These are phyloP conservation scores for Clarireedia homoeocarpa DNA, from an alignment of 2,329 filamentous ascomycete genomes.

Conservation along the genomic window DNA sequence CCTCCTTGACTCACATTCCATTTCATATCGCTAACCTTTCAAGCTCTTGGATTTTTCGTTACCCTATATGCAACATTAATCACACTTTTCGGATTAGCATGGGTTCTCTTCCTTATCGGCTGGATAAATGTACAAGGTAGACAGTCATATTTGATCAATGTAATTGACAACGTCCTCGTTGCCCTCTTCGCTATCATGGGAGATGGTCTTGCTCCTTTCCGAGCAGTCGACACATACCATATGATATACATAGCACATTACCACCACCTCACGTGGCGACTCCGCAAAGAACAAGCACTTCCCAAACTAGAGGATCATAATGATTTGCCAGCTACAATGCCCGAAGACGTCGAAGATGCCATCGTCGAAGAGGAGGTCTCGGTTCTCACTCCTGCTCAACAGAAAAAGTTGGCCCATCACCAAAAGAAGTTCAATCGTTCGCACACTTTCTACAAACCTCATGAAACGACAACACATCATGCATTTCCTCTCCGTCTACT, in stretches of 20 bases:
- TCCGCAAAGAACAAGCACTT: constrained; percentile 47
- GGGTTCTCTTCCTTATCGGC: constrained; percentile 86
- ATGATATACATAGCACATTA: constrained; percentile 60
- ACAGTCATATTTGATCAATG: constrained; percentile 61
- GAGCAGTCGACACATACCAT: constrained; percentile 76
- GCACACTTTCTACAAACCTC: constrained; percentile 83
- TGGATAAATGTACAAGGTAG: constrained; percentile 77
- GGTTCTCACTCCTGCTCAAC: constrained; percentile 58
- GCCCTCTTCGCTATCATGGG: constrained; percentile 65
- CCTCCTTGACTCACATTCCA: neutral
- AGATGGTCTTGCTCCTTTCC: constrained; percentile 65
- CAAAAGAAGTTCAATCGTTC: constrained; percentile 73
- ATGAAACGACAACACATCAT: constrained; percentile 75
- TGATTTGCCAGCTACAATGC: constrained; percentile 41
- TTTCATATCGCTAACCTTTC: constrained; percentile 12
- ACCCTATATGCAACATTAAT: constrained; percentile 78
- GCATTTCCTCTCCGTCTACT: constrained; percentile 71
- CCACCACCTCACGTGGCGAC: constrained; percentile 52
- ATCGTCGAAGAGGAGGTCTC: constrained; percentile 40
- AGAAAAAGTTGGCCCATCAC: constrained; percentile 65
- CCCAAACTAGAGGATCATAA: constrained; percentile 53
- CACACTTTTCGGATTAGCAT: constrained; percentile 76
- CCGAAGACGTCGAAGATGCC: constrained; percentile 24
- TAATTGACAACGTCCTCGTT: constrained; percentile 65
- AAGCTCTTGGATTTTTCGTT: constrained; percentile 72